Conservation (phyloP, 495 filamentous ascomycete species). For the Cercophora samala region DNA sequence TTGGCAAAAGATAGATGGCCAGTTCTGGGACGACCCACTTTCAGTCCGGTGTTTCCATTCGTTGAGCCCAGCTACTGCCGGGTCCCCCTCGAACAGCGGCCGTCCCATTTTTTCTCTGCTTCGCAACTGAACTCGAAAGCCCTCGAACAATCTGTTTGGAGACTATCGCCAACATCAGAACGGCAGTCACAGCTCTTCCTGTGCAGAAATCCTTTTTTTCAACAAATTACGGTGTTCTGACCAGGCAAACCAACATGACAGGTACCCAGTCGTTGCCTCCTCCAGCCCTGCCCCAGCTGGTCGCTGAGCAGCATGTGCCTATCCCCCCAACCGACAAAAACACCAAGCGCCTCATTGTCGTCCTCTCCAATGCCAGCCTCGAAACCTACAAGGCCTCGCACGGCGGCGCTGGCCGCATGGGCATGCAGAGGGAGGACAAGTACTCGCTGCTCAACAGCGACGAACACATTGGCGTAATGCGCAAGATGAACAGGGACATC, state of each 20-base stretch:
- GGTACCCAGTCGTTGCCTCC: conserved; percentile 91
- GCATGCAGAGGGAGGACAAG: conserved; percentile 77
- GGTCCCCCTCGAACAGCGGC: conserved; percentile 2
- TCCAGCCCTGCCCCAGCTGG: conserved; percentile 81
- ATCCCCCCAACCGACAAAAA: conserved; percentile 84
- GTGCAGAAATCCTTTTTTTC: neutral
- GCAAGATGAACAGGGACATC: conserved; percentile 98
- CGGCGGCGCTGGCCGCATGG: conserved; percentile 58
- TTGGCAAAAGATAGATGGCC: neutral
- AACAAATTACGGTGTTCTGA: conserved; percentile 21
- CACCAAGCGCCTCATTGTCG: conserved; percentile 86
- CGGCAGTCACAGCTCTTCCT: neutral
- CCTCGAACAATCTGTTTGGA: no score
- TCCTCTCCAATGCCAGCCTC: conserved; percentile 93
- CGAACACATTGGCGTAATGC: conserved; percentile 97
- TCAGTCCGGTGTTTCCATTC: conserved; percentile 3
- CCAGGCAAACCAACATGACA: conserved; percentile 28
- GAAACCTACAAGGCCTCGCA: conserved; percentile 91
- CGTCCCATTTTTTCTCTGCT: neutral
- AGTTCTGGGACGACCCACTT: conserved; percentile 11
- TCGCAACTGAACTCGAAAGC: neutral
- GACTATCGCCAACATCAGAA: neutral
- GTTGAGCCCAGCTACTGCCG: neutral
- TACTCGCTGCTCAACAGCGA: conserved; percentile 96
- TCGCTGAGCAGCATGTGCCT: conserved; percentile 85